Conservation (phyloP, 345 rosid genomes). For the Gossypium herbaceum region DNA sequence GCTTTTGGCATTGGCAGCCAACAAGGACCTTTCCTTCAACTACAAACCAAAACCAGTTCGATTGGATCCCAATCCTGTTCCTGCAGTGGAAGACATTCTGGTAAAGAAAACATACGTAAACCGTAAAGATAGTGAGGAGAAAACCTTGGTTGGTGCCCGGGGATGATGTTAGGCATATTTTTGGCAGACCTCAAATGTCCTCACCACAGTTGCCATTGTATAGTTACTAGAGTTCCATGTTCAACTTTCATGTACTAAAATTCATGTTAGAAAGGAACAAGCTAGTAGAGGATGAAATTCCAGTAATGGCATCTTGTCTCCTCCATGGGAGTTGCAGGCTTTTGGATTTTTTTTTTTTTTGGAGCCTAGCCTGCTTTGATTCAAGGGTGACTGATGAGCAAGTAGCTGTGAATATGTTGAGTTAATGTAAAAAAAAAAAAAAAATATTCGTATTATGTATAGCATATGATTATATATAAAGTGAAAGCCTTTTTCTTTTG, state of each 20-base stretch:
- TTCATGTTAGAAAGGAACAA: conserved; percentile 12
- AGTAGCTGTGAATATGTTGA: conserved; percentile 6
- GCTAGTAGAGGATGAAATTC: conserved; percentile 14
- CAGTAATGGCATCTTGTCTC: conserved; percentile 1
- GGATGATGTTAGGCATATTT: conserved; percentile 28
- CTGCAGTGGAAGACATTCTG: conserved; percentile 25
- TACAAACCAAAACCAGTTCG: conserved; percentile 46
- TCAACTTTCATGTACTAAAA: conserved; percentile 12
- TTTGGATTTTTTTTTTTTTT: conserved; percentile 36
- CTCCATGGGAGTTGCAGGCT: conserved; percentile 30
- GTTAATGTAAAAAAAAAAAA: conserved; percentile 8
- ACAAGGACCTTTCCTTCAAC: conserved; percentile 73
- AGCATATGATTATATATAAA: not conserved
- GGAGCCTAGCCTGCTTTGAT: conserved; percentile 36
- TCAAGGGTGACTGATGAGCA: conserved; percentile 19
- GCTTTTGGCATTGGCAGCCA: conserved; percentile 75
- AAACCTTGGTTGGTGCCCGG: conserved; percentile 38
- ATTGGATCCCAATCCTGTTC: conserved; percentile 18
- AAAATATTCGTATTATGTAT: not conserved
- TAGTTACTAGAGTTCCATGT: conserved; percentile 15
- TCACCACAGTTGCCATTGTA: conserved; percentile 18
- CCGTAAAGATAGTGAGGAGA: conserved; percentile 30
- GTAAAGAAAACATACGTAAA: conserved; percentile 3
- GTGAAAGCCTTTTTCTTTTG: not conserved
- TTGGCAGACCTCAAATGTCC: not conserved